Evolutionary conservation across 306 rosid genomes (phyloP), one percentile per base, ranked within the genome.

Genomic region (Vigna hirtella): DNA sequence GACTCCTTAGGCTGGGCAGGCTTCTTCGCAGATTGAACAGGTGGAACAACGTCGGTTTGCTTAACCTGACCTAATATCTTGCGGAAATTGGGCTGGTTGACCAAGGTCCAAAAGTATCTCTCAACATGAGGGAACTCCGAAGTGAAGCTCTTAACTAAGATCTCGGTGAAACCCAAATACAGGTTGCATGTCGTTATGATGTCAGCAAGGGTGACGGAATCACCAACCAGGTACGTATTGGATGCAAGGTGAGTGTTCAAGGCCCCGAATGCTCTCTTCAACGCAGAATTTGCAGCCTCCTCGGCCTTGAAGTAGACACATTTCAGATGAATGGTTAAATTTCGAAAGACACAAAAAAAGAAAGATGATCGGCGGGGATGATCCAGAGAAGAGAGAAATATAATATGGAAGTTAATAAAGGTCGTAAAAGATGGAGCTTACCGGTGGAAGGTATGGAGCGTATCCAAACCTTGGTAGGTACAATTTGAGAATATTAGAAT

Each of bases 81-180:
- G 18, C 80, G 71, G 85, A 93, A 93, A 77, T 85, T 91, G 9
- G 97, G 97, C 74, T 92, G 97, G 75, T 94, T 88, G 81, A 94
- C 95, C 91, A 92, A 53, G 45, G 98, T 94, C 98, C 97, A 94
- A 52, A 94, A 94, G 88, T 92, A 89, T 81, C 98, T 87, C 81
- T 94, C 98, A 26, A 92, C 97, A 47, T 91, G 93, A 68, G 96
- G 97, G 55, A 90, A 91, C 86, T 90, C 92, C 7, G 93, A 85
- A 34, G 98, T 87, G 89, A 88, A 85, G 83, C 87, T 91, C 86
- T 89, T 90, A 2, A 91, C 79, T 66, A 91, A 22, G 63, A 88
- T 5, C 1, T 3, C 56, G 14, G 86, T 13, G 71, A 87, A 88
- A 24, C 96, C 98, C 0, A 43, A 4, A 28, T 36, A 72, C 84